These are phyloP conservation scores for Fraxinus greggii DNA, from an alignment of 305 asterid species.

Conservation along the genomic window DNA sequence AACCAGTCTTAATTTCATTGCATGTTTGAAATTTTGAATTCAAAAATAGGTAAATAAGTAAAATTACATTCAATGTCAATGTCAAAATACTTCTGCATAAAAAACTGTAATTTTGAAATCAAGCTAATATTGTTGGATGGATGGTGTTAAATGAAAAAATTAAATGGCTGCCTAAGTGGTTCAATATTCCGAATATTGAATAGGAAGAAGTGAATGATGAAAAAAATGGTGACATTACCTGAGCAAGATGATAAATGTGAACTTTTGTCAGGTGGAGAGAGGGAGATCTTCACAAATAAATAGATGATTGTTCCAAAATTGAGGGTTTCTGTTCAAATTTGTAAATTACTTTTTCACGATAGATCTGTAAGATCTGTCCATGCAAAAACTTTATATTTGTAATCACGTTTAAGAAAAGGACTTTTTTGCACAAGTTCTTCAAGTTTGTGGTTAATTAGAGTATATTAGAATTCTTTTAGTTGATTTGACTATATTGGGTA, in stretches of 20 bases:
- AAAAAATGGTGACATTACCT: not conserved
- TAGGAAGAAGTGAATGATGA: not conserved
- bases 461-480: not conserved
- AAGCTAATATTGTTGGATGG: not conserved
- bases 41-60: not conserved
- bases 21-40: not conserved
- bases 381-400: not conserved
- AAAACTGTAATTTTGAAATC: not conserved
- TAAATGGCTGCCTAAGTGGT: not conserved
- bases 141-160: not conserved
- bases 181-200: not conserved
- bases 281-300: not conserved
- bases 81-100: not conserved
- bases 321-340: not conserved
- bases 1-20: not conserved
- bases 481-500: not conserved
- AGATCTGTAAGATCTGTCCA: not conserved
- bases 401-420: not conserved
- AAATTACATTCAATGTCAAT: not conserved
- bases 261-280: not conserved
- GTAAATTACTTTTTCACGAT: not conserved
- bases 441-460: not conserved
- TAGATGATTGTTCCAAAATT: not conserved
- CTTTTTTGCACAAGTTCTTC: not conserved
- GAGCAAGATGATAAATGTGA: not conserved